Conservation (phyloP, 2,329 filamentous ascomycete genomes). For the Paraconiothyrium sp. region DNA sequence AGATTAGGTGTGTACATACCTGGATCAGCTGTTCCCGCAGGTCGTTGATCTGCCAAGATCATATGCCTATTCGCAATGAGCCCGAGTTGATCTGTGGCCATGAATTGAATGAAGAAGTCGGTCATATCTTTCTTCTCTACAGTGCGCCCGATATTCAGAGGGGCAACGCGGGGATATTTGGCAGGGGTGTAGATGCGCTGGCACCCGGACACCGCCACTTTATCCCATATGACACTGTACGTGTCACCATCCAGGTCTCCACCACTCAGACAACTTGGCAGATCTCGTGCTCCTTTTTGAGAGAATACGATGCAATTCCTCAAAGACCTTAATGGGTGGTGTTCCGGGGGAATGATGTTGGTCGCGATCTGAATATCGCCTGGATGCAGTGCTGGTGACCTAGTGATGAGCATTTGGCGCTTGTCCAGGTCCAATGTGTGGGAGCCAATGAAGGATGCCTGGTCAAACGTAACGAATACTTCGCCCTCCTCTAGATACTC, state of each 20-base stretch:
- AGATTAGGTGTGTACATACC: not conserved
- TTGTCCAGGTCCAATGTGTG: slow-evolving; percentile 31
- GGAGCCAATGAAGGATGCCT: slow-evolving; percentile 1
- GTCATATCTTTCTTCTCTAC: slow-evolving; percentile 75
- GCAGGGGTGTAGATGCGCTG: slow-evolving; percentile 64
- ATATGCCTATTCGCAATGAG: slow-evolving; percentile 54
- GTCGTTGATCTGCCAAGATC: slow-evolving; percentile 49
- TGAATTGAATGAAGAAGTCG: slow-evolving; percentile 74
- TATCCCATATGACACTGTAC: slow-evolving; percentile 82
- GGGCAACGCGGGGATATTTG: slow-evolving; percentile 70
- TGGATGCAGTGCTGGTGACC: slow-evolving; percentile 83
- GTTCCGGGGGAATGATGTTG: slow-evolving; percentile 66
- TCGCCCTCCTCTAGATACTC: slow-evolving; percentile 71
- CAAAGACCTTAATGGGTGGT: slow-evolving; percentile 69
- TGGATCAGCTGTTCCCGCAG: not conserved
- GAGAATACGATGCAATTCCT: slow-evolving; percentile 84
- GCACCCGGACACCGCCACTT: slow-evolving; percentile 54
- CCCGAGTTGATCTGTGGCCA: slow-evolving; percentile 56
- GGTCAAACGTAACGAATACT: slow-evolving; percentile 56
- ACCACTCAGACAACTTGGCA: slow-evolving; percentile 81
- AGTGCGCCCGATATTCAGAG: slow-evolving; percentile 67
- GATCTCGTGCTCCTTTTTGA: slow-evolving; percentile 72
- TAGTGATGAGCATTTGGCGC: slow-evolving; percentile 69
- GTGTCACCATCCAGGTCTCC: slow-evolving; percentile 87
- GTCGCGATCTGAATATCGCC: slow-evolving; percentile 77